Conservation (phyloP, 805 yeast genomes). For the Kurtzmaniella cleridarum region DNA sequence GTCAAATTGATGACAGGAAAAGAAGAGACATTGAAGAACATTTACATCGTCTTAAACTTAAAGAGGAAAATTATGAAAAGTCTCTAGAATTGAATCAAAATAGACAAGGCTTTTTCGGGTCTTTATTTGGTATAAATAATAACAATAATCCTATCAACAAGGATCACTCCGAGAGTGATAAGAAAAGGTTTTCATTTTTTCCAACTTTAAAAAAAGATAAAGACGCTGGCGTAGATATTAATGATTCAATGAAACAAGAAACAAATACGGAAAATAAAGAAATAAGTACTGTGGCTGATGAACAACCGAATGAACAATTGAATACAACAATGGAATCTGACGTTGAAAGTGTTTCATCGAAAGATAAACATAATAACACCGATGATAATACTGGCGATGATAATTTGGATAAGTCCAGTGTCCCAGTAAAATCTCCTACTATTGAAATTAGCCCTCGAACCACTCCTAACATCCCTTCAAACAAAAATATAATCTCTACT, state of each 20-base stretch:
- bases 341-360: no score
- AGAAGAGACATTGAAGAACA: constrained; percentile 35
- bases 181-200: constrained; percentile 1
- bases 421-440: neutral
- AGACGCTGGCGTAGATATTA: neutral
- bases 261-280: neutral
- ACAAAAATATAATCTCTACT: neutral
- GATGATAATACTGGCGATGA: no score
- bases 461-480: neutral
- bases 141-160: neutral
- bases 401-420: no score
- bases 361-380: no score
- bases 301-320: no score
- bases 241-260: neutral
- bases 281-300: neutral
- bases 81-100: neutral
- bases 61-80: constrained; percentile 36
- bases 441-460: neutral
- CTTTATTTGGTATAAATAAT: constrained; percentile 3
- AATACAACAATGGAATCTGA: no score
- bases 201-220: neutral
- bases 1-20: constrained; percentile 34
- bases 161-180: no score
- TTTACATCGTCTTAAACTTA: constrained; percentile 26
- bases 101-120: constrained; percentile 4